Evolutionary conservation across 116 monocot genomes (phyloP).

Genomic region (Zostera marina): DNA sequence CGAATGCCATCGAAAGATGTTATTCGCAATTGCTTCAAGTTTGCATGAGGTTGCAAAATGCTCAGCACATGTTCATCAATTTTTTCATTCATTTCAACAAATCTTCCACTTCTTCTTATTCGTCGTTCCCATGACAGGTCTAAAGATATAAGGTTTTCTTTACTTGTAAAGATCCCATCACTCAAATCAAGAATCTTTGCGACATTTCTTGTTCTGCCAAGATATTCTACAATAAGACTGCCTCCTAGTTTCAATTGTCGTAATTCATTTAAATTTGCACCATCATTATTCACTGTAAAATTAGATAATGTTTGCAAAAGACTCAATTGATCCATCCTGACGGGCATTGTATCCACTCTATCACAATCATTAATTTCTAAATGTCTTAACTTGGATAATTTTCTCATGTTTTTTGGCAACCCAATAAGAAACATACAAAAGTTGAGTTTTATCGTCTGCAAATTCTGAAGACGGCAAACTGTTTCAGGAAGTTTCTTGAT

Average conservation of each 20-base stretch:
- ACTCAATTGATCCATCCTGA: slow-evolving; percentile 1
- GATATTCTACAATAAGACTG: slow-evolving; percentile 1
- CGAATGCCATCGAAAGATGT: neutral
- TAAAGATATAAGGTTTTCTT: neutral
- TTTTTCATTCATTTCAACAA: neutral
- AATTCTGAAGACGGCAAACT: neutral
- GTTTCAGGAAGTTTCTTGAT: slow-evolving; percentile 4
- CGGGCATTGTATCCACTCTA: slow-evolving; percentile 1
- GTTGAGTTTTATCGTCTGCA: slow-evolving; percentile 5
- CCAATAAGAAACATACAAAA: neutral
- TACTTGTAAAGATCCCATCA: slow-evolving; percentile 3
- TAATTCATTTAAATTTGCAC: slow-evolving; percentile 6
- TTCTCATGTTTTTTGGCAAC: neutral
- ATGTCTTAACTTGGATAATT: slow-evolving; percentile 1
- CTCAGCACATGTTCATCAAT: neutral
- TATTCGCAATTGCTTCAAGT: slow-evolving; percentile 6
- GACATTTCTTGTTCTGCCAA: neutral
- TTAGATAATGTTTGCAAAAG: slow-evolving; percentile 1
- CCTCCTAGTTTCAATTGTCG: neutral
- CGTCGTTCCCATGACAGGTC: slow-evolving; percentile 4
- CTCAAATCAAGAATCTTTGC: neutral
- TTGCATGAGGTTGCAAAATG: slow-evolving; percentile 8
- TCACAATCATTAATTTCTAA: neutral
- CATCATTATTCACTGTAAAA: neutral
- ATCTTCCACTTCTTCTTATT: neutral